These are phyloP conservation scores for Aspergillus sparsus DNA, from an alignment of 495 filamentous ascomycete genomes.

Conservation along the genomic window DNA sequence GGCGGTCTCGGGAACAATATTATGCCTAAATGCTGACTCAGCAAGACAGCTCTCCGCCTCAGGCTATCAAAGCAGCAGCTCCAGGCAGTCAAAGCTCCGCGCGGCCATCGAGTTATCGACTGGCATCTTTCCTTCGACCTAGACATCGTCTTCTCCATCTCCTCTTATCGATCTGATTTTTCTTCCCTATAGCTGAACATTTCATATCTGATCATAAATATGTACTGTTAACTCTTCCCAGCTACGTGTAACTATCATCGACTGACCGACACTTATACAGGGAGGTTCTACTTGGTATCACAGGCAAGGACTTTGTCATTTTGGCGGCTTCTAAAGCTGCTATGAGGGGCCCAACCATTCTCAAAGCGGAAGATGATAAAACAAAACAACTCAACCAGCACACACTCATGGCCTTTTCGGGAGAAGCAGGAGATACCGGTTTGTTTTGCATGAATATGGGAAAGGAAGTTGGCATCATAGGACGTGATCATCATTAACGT, in stretches of 20 bases:
- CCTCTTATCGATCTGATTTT: conserved; percentile 20
- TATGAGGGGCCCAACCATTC: conserved; percentile 93
- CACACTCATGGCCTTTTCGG: conserved; percentile 94
- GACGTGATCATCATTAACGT: conserved; percentile 31
- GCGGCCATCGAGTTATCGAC: conserved; percentile 27
- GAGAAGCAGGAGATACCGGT: conserved; percentile 97
- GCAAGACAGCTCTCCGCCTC: conserved; percentile 37
- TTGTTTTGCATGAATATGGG: conserved; percentile 24
- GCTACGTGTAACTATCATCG: conserved; percentile 7
- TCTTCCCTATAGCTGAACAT: conserved; percentile 14
- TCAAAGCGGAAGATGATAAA: conserved; percentile 97
- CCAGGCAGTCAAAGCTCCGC: conserved; percentile 50
- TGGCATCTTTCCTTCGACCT: conserved; percentile 25
- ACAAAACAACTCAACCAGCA: conserved; percentile 86
- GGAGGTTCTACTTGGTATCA: conserved; percentile 98
- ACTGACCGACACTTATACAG: conserved; percentile 49
- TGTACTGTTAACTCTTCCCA: conserved; percentile 30
- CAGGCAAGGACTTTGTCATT: conserved; percentile 98
- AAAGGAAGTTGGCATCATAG: background rate
- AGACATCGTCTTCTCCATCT: conserved; percentile 12
- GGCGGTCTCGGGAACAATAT: conserved; percentile 30
- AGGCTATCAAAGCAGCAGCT: conserved; percentile 34
- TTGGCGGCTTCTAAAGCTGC: conserved; percentile 95
- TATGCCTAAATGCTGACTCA: conserved; percentile 42
- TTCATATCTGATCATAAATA: conserved; percentile 27